These are phyloP conservation scores for Gossypioides kirkii DNA, from an alignment of 345 rosid genomes.

Conservation along the genomic window DNA sequence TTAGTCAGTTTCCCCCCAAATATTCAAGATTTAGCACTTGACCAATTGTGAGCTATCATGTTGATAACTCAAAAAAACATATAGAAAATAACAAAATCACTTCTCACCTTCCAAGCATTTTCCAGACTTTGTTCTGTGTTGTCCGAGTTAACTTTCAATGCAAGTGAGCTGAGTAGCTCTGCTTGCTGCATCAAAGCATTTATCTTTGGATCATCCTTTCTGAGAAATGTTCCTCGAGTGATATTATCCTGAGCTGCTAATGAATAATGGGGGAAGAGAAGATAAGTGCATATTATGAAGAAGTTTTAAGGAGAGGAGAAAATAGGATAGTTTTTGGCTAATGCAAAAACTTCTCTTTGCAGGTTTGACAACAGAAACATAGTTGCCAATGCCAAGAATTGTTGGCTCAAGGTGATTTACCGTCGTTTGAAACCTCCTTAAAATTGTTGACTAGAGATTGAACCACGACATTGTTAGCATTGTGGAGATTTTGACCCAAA, in stretches of 20 bases:
- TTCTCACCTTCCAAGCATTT: conserved; percentile 88
- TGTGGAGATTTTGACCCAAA: conserved; percentile 45
- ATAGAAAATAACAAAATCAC: conserved; percentile 1
- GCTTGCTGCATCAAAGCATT: conserved; percentile 84
- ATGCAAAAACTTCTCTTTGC: conserved; percentile 10
- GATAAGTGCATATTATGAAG: background rate
- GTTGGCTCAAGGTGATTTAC: conserved; percentile 25
- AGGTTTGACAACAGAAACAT: conserved; percentile 12
- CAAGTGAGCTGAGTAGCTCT: conserved; percentile 78
- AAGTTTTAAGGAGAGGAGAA: conserved; percentile 9
- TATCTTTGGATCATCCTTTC: conserved; percentile 80
- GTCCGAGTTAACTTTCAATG: conserved; percentile 64
- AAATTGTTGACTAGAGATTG: conserved; percentile 28
- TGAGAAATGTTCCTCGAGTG: conserved; percentile 52
- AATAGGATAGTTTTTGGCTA: background rate
- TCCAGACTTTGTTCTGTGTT: conserved; percentile 82
- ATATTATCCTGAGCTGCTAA: conserved; percentile 44
- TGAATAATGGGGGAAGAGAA: conserved; percentile 15
- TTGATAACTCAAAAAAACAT: background rate
- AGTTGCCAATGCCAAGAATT: background rate
- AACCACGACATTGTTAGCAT: conserved; percentile 17
- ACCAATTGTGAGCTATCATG: background rate
- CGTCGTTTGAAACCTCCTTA: conserved; percentile 39
- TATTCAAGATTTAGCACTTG: background rate
- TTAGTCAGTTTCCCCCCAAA: background rate